These are phyloP conservation scores for Fistulifera pelliculosa DNA, from an alignment of 108 stramenopile genomes.

Conservation along the genomic window DNA sequence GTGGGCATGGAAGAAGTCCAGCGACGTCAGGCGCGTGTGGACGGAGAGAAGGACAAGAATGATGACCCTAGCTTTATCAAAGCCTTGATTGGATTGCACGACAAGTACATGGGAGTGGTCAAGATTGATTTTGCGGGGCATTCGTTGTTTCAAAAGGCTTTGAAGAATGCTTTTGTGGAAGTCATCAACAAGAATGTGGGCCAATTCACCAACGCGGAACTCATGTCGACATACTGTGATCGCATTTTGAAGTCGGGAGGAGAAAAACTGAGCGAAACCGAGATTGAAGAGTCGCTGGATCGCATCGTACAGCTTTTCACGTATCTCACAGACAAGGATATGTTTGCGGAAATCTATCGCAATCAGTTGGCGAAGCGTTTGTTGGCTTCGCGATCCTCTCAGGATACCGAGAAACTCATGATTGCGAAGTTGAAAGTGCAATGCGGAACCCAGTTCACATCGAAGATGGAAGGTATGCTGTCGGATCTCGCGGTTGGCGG, in stretches of 20 bases:
- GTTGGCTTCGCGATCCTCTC: conserved; percentile 91
- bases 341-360: conserved; percentile 98
- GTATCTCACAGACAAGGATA: conserved; percentile 98
- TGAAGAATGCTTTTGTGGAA: conserved; percentile 98
- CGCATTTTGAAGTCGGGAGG: conserved; percentile 96
- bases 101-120: conserved; percentile 90
- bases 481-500: conserved; percentile 92
- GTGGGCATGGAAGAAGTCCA: conserved; percentile 87
- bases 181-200: conserved; percentile 97
- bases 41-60: conserved; percentile 87
- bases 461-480: conserved; percentile 99
- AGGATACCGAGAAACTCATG: conserved; percentile 97
- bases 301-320: conserved; percentile 95
- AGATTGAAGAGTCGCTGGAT: conserved; percentile 91
- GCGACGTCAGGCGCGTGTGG: conserved; percentile 78
- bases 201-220: conserved; percentile 91
- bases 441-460: conserved; percentile 99
- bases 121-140: conserved; percentile 87
- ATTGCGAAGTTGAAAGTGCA: conserved; percentile 97
- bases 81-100: conserved; percentile 91
- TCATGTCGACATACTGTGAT: conserved; percentile 97
- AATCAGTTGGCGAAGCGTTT: conserved; percentile 98
- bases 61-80: conserved; percentile 97
- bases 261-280: conserved; percentile 92
- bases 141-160: conserved; percentile 95